A percentile compares a stretch with the other conserved stretches of the same genome.
Conservation (phyloP, 257 asterid species). For the Thymus mandschuricus region DNA sequence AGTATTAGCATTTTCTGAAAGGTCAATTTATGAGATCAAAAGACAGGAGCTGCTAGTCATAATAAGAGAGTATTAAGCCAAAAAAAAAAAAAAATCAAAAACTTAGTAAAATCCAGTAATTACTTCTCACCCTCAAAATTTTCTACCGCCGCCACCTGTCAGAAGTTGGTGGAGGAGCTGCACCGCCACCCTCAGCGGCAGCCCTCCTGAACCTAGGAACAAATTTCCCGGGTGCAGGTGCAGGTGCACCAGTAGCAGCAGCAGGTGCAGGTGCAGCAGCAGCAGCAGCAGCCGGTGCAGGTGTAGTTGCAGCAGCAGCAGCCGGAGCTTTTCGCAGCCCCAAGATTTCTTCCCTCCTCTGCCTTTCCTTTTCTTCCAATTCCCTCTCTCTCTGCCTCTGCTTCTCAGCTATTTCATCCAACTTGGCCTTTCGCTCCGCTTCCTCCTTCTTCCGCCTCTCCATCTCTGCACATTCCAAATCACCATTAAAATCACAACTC, state of each 20-base stretch:
- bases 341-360: slow-evolving; percentile 26
- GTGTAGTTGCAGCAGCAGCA: too few species aligned
- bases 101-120: too few species aligned
- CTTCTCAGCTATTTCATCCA: slow-evolving; percentile 33
- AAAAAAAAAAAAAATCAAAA: too few species aligned
- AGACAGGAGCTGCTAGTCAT: too few species aligned
- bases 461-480: slow-evolving; percentile 18
- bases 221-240: slow-evolving; percentile 11
- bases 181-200: slow-evolving; percentile 9
- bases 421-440: slow-evolving; percentile 31
- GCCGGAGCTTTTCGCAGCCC: background rate
- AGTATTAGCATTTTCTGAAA: too few species aligned
- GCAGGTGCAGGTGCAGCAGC: background rate
- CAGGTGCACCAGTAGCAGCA: background rate
- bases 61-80: too few species aligned
- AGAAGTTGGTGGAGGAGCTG: background rate
- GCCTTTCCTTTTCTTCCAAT: slow-evolving; percentile 32
- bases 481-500: background rate
- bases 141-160: slow-evolving; percentile 25
- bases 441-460: slow-evolving; percentile 34
- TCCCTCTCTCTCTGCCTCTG: slow-evolving; percentile 33
- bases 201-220: slow-evolving; percentile 24
- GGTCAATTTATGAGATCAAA: too few species aligned
- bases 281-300: too few species aligned
- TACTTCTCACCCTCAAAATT: too few species aligned